Evolutionary conservation across 257 asterid species (phyloP).

Genomic region (Dorcoceras hygrometricum): DNA sequence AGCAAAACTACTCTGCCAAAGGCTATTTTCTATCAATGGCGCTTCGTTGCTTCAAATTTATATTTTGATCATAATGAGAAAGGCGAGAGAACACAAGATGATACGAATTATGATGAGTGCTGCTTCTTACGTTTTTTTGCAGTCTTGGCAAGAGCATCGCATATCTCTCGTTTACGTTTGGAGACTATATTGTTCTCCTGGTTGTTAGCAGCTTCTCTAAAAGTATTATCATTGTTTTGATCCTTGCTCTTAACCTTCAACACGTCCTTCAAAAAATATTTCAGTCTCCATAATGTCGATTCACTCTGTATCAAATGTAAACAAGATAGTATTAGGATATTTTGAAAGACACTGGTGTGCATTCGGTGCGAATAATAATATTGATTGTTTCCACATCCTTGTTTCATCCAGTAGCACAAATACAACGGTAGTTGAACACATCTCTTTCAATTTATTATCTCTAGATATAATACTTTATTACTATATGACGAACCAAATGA

Average conservation of each 20-base stretch:
- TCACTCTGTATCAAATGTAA: constrained; percentile 55
- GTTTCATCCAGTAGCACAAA: no score
- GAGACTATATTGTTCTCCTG: constrained; percentile 33
- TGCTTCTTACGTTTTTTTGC: constrained; percentile 52
- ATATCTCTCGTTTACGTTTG: constrained; percentile 51
- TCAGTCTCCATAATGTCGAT: constrained; percentile 82
- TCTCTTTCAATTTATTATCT: no score
- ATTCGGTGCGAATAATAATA: no score
- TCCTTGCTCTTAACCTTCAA: constrained; percentile 38
- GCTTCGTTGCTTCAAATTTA: neutral
- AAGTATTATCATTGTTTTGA: constrained; percentile 27
- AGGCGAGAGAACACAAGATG: neutral
- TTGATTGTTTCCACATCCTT: no score
- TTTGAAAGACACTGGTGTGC: constrained; percentile 11
- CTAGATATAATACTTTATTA: no score
- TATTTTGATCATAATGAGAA: constrained; percentile 4
- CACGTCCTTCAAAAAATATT: constrained; percentile 61
- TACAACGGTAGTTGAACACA: no score
- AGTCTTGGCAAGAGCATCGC: constrained; percentile 59
- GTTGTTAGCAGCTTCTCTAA: constrained; percentile 28
- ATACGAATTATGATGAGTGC: constrained; percentile 24
- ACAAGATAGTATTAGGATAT: constrained; percentile 12
- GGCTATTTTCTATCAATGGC: no score
- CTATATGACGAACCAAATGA: no score
- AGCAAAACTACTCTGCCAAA: neutral